Evolutionary conservation across 2,329 filamentous ascomycete species (phyloP).

Genomic region (Botrytis medusae): DNA sequence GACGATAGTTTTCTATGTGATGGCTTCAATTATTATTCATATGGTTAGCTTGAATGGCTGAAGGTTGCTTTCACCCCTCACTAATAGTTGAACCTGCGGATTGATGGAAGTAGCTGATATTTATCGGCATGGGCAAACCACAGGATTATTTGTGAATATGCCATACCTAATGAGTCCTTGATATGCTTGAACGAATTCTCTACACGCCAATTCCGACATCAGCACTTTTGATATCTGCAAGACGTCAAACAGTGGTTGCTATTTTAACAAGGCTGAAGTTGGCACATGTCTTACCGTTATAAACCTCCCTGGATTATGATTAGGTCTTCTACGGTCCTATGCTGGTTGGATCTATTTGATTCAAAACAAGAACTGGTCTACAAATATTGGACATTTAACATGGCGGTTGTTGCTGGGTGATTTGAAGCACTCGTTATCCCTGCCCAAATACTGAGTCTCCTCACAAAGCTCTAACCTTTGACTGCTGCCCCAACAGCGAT

Average conservation of each 20-base stretch:
- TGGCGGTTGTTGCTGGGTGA: constrained; percentile 8
- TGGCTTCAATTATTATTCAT: constrained; percentile 1
- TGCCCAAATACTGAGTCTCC: neutral
- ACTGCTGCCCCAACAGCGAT: constrained; percentile 7
- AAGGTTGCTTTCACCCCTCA: constrained; percentile 13
- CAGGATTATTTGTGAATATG: constrained; percentile 23
- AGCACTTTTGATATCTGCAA: constrained; percentile 1
- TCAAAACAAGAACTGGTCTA: neutral
- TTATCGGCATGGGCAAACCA: constrained; percentile 4
- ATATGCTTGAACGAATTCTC: constrained; percentile 20
- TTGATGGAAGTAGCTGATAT: constrained; percentile 15
- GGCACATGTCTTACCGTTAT: constrained; percentile 8
- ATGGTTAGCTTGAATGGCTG: neutral
- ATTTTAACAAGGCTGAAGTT: constrained; percentile 17
- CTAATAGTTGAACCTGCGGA: constrained; percentile 13
- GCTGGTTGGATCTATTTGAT: neutral
- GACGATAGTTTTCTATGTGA: constrained; percentile 1
- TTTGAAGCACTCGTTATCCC: constrained; percentile 15
- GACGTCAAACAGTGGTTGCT: constrained; percentile 7
- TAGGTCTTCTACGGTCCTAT: constrained; percentile 15
- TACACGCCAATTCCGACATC: neutral
- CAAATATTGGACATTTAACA: neutral
- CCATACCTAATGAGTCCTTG: constrained; percentile 21
- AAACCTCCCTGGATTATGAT: constrained; percentile 7
- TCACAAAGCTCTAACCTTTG: constrained; percentile 11